Percentiles rank a stretch among this genome's conserved stretches.
These are phyloP conservation scores for Arbutus unedo DNA, from an alignment of 148 eudicot genomes.

Conservation along the genomic window DNA sequence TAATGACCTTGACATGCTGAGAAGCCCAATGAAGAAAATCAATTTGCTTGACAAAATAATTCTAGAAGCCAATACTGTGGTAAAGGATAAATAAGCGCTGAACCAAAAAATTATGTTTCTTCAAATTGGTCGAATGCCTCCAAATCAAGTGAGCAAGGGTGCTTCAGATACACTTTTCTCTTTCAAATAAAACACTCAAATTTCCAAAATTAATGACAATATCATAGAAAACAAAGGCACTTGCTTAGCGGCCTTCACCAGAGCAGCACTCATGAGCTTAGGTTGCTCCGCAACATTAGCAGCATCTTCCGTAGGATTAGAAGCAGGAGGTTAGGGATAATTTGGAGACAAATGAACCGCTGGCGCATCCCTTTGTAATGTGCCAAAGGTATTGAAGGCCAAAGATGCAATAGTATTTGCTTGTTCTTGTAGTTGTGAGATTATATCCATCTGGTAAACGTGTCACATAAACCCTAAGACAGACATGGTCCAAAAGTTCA, in stretches of 20 bases:
- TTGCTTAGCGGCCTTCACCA: conserved; percentile 95
- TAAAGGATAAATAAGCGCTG: not conserved
- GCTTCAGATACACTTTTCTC: not conserved
- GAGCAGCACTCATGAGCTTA: conserved; percentile 61
- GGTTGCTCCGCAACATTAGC: conserved; percentile 61
- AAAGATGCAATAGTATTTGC: conserved; percentile 64
- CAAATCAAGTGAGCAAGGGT: not conserved
- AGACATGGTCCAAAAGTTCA: not conserved
- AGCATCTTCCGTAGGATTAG: conserved; percentile 45
- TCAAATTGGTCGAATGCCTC: not conserved
- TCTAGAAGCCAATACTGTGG: not conserved
- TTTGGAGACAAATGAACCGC: conserved; percentile 84
- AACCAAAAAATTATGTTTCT: not conserved
- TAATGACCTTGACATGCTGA: not conserved
- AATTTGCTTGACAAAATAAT: not conserved
- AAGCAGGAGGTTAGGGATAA: conserved; percentile 77
- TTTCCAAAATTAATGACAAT: not conserved
- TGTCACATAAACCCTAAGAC: not conserved
- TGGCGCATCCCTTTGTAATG: conserved; percentile 88
- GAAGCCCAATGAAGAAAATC: not conserved
- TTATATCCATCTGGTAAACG: conserved; percentile 64
- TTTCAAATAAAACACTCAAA: not conserved
- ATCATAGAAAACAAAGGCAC: conserved; percentile 20
- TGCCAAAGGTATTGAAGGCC: conserved; percentile 83
- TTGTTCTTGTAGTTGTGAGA: conserved; percentile 91